Base-by-base conservation (phyloP, 1,139 yeast species). In the Candida neerlandica region DNA sequence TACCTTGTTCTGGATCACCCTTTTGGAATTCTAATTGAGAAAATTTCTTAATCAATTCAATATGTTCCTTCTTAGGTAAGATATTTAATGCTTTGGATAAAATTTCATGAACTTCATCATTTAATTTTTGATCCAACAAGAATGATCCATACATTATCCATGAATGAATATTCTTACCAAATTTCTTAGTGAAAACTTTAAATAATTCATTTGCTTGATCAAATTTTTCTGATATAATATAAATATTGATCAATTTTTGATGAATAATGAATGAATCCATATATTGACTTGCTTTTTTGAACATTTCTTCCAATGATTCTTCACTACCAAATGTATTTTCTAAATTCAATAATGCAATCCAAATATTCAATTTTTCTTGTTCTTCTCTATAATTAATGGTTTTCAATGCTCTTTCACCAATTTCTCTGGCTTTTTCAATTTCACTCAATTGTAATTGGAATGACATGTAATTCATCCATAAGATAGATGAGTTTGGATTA, bases 381-480 rank as follows among this genome's bases (percentile, higher is more conserved):
- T 95, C 99, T 64, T 92, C 97, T 62, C 97, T 83, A 73, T 86
- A 90, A 63, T 82, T 85, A 59, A 94, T 94, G 9, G 96, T 86
- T 72, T 89, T 89, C 62, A 94, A 78, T 4, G 98, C 99, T 56
- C 99, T 83, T 61, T 87, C 89, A 44, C 89, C 98, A 58, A 94
- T 83, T 66, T 89, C 96, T 60, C 99, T 84, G 11, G 98, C 97
- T 70, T 88, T 90, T 48, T 92, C 97, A 52, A 91, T 75, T 66
- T 94, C 99, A 74, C 96, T 88, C 57, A 94, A 77, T 68, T 92
- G 97, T 57, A 94, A 78, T 70, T 91, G 96, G 87, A 92, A 94
- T 2, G 98, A 94, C 97, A 95, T 94, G 70, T 89, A 94, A 70
- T 92, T 90, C 90, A 94, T 92, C 99, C 99, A 94, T 57, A 91